phyloP scores from a whole-genome alignment of 2,329 filamentous ascomycete species.

The Aspergillaceae sp. region DNA sequence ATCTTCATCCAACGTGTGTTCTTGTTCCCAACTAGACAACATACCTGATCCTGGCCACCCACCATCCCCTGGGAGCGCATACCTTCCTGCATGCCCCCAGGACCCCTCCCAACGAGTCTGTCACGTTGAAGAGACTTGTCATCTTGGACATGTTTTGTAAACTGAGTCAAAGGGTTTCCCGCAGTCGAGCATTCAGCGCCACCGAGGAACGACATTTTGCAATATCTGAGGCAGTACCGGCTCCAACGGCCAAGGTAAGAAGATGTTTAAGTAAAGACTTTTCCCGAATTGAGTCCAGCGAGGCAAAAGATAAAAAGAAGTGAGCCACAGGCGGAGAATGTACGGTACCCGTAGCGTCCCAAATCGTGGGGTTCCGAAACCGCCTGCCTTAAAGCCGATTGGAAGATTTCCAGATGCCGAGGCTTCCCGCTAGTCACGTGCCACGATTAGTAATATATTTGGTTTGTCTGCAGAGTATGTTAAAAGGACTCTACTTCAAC shows the following conservation, averaged over 20 bases:
- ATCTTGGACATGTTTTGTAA: slow-evolving; percentile 93
- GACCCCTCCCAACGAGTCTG: slow-evolving; percentile 67
- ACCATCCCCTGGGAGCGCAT: slow-evolving; percentile 66
- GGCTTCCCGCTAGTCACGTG: slow-evolving; percentile 16
- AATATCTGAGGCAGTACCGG: background rate
- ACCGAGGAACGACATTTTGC: slow-evolving; percentile 83
- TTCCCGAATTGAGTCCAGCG: too few species aligned
- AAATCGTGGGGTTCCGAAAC: slow-evolving; percentile 18
- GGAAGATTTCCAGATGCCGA: slow-evolving; percentile 12
- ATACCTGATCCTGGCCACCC: slow-evolving; percentile 64
- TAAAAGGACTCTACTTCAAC: too few species aligned
- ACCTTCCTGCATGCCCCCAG: slow-evolving; percentile 61
- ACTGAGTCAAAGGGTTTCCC: slow-evolving; percentile 91
- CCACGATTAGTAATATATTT: background rate
- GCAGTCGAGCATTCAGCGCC: slow-evolving; percentile 95
- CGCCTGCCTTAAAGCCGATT: slow-evolving; percentile 11
- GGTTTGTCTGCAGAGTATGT: background rate
- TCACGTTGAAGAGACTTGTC: slow-evolving; percentile 93
- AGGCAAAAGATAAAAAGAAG: background rate
- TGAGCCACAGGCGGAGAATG: background rate
- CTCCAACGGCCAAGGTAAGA: slow-evolving; percentile 2
- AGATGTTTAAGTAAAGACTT: background rate
- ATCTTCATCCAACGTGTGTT: background rate
- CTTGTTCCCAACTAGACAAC: slow-evolving; percentile 1
- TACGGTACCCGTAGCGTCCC: background rate